Percentiles rank a stretch among this genome's conserved stretches.
phyloP scores from a whole-genome alignment of 2,329 filamentous ascomycete genomes.

The Aureobasidium zeae region DNA sequence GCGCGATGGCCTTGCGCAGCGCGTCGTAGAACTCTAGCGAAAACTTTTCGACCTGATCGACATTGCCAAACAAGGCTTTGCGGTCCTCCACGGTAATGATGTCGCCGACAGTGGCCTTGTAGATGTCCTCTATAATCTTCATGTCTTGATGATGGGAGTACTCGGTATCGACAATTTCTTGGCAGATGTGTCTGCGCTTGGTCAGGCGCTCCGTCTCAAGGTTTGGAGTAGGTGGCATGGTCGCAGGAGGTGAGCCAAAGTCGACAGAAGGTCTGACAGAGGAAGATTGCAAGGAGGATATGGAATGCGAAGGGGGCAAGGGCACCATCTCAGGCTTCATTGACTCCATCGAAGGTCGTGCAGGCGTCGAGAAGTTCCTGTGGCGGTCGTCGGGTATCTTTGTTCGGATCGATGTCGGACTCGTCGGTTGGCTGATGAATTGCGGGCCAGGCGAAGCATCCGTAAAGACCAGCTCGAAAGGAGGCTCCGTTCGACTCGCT shows the following conservation, averaged over 20 bases:
- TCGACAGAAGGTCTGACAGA: conserved; percentile 16
- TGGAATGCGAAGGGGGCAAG: conserved; percentile 24
- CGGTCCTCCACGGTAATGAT: conserved; percentile 75
- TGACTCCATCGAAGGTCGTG: conserved; percentile 17
- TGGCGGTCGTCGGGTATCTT: conserved; percentile 5
- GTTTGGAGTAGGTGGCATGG: conserved; percentile 21
- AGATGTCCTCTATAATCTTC: conserved; percentile 96
- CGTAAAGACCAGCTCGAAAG: conserved; percentile 11
- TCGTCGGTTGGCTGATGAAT: conserved; percentile 7
- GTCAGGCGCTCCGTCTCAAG: conserved; percentile 58
- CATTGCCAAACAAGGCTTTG: conserved; percentile 86
- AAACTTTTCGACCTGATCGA: conserved; percentile 80
- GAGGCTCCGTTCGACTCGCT: conserved; percentile 2
- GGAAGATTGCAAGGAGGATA: conserved; percentile 27
- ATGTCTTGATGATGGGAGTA: conserved; percentile 86
- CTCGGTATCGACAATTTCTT: conserved; percentile 89
- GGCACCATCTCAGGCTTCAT: conserved; percentile 16
- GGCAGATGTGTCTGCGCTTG: conserved; percentile 75
- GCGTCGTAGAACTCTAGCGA: conserved; percentile 70
- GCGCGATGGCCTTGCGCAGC: conserved; percentile 69
- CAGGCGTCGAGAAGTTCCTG: conserved; percentile 11
- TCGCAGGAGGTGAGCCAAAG: conserved; percentile 18
- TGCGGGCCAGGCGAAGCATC: conserved; percentile 5
- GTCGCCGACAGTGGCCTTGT: conserved; percentile 75
- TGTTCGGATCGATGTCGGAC: conserved; percentile 1